Evolutionary conservation across 805 yeast genomes (phyloP).

Genomic region (Grigorovia jiainica): DNA sequence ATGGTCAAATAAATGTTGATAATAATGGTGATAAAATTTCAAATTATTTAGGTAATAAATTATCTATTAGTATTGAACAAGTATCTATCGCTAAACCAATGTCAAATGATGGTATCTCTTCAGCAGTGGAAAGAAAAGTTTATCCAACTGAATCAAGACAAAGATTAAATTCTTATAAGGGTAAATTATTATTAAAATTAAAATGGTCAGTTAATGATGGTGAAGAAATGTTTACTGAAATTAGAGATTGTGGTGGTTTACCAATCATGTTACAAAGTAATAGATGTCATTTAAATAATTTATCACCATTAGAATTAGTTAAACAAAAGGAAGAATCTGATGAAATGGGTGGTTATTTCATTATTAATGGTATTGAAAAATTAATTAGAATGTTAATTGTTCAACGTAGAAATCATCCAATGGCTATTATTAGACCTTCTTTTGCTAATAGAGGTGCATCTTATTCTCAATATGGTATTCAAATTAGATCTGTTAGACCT

Average conservation of each 20-base stretch:
- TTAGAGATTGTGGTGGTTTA: constrained; percentile 82
- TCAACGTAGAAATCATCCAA: constrained; percentile 94
- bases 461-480: constrained; percentile 85
- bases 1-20: constrained; percentile 34
- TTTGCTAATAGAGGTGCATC: constrained; percentile 89
- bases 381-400: constrained; percentile 94
- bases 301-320: constrained; percentile 78
- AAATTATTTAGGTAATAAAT: constrained; percentile 72
- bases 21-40: constrained; percentile 32
- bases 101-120: constrained; percentile 42
- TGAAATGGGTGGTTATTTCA: constrained; percentile 93
- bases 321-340: constrained; percentile 80
- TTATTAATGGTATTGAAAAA: constrained; percentile 94
- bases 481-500: constrained; percentile 87
- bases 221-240: constrained; percentile 60
- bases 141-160: constrained; percentile 88
- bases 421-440: constrained; percentile 94
- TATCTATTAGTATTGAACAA: constrained; percentile 74
- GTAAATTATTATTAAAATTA: constrained; percentile 67
- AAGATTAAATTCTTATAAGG: constrained; percentile 73
- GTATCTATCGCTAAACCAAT: constrained; percentile 82
- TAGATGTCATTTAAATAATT: constrained; percentile 79
- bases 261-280: constrained; percentile 89
- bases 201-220: constrained; percentile 86
- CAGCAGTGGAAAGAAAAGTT: constrained; percentile 65